Percentiles rank a stretch among this genome's conserved stretches.
These are phyloP conservation scores for Kokia cookei DNA, from an alignment of 441 rosid species.

Conservation along the genomic window DNA sequence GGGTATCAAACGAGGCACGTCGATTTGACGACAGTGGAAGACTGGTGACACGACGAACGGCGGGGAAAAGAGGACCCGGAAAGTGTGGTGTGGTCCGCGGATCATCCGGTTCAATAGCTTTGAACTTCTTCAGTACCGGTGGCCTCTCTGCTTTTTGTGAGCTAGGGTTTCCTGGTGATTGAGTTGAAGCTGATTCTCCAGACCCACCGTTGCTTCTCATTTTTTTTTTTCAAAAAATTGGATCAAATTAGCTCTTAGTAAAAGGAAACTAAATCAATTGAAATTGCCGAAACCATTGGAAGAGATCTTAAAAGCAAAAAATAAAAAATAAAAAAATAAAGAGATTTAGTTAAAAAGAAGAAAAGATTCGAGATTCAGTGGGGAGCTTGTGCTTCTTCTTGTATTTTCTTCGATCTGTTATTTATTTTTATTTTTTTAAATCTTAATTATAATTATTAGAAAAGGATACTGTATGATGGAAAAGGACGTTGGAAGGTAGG, in stretches of 20 bases:
- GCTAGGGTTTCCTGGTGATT: slow-evolving; percentile 9
- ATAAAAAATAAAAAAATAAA: background rate
- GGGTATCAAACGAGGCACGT: slow-evolving; percentile 11
- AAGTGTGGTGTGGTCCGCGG: slow-evolving; percentile 41
- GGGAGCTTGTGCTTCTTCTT: slow-evolving; percentile 1
- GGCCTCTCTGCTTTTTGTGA: slow-evolving; percentile 39
- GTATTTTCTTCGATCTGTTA: background rate
- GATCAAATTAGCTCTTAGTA: background rate
- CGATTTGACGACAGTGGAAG: slow-evolving; percentile 32
- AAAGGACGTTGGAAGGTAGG: background rate
- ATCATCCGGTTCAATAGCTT: slow-evolving; percentile 29
- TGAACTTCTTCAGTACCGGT: slow-evolving; percentile 50
- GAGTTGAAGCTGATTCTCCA: slow-evolving; percentile 3
- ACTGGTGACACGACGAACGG: slow-evolving; percentile 38
- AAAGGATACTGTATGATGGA: background rate
- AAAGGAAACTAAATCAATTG: background rate
- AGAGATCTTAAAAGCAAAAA: background rate
- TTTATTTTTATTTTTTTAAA: background rate
- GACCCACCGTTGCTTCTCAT: background rate
- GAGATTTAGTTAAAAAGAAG: too few species aligned
- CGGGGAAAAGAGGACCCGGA: slow-evolving; percentile 52
- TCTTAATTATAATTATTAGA: background rate
- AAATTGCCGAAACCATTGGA: background rate
- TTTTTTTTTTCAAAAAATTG: background rate
- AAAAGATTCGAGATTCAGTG: background rate